Evolutionary conservation across 106 monocot genomes (phyloP).

Genomic region (Agapanthus africanus): DNA sequence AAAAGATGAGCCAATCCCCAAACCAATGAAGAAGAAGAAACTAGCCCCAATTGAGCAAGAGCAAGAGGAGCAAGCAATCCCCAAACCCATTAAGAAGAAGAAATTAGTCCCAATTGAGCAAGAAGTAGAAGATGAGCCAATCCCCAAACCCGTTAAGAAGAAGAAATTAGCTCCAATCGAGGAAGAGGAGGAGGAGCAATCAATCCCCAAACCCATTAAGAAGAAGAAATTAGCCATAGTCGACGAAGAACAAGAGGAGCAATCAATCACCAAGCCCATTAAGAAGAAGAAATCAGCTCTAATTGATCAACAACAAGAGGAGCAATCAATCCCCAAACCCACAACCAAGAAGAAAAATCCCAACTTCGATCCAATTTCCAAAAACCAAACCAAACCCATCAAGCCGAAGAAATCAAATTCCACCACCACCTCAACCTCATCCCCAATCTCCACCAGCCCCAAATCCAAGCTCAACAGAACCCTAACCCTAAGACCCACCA

Average conservation of each 20-base stretch:
- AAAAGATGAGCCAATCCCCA: not conserved
- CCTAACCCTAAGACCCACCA: not conserved
- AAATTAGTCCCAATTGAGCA: not conserved
- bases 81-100: not conserved
- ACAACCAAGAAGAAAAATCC: not conserved
- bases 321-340: not conserved
- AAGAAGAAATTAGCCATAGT: not conserved
- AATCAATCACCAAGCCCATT: not conserved
- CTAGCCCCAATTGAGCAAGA: not conserved
- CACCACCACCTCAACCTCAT: constrained; percentile 17
- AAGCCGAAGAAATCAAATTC: constrained; percentile 44
- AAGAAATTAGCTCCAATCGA: not conserved
- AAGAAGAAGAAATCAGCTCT: not conserved
- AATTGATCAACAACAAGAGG: not conserved
- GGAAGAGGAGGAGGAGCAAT: not conserved
- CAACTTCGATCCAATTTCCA: not conserved
- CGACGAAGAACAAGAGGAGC: not conserved
- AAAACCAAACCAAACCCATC: constrained; percentile 36
- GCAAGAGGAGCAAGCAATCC: not conserved
- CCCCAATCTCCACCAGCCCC: constrained; percentile 7
- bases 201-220: not conserved
- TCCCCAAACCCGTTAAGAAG: not conserved
- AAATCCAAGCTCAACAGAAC: constrained; percentile 12
- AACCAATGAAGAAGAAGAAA: not conserved
- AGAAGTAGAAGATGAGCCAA: not conserved